Evolutionary conservation across 331 rosid genomes (phyloP), one percentile per base, ranked within the genome.

Genomic region (Spiraea crenata): DNA sequence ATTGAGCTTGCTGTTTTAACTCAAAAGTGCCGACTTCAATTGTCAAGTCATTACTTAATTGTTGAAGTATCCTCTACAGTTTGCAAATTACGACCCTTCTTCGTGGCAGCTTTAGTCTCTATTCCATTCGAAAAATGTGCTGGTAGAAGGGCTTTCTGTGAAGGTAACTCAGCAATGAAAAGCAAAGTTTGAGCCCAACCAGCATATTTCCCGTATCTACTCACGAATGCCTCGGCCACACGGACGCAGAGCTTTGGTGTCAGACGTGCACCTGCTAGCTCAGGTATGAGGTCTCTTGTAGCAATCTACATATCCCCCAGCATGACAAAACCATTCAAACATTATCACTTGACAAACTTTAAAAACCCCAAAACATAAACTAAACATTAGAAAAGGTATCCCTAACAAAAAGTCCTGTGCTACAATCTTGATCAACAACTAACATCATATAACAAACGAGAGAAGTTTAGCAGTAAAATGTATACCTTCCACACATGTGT

Each of bases 151-250:
- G 84, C 84, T 69, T 86, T 91, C 59, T 91, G 95, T 65, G 96
- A 84, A 68, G 99, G 97, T 51, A 93, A 83, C 79, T 93, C 97
- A 40, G 99, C 99, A 56, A 93, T 85, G 49, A 93, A 93, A 17
- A 93, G 85, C 60, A 91, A 72, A 70, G 97, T 89, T 78, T 93
- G 99, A 59, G 99, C 99, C 99, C 99, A 93, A 25, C 99, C 99
- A 31, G 96, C 99, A 76, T 91, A 93, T 75, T 87, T 91, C 54
- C 99, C 99, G 69, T 87, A 93, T 67, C 76, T 91, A 60, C 79
- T 81, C 57, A 87, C 95, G 66, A 93, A 93, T 45, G 99, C 99
- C 80, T 91, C 97, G 1, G 95, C 89, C 80, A 91, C 97, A 71
- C 85, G 89, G 74, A 63, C 65, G 70, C 86, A 82, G 20, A 91